Evolutionary conservation across 148 eudicot genomes (phyloP).

Genomic region (Tetragonia tetragonoides): DNA sequence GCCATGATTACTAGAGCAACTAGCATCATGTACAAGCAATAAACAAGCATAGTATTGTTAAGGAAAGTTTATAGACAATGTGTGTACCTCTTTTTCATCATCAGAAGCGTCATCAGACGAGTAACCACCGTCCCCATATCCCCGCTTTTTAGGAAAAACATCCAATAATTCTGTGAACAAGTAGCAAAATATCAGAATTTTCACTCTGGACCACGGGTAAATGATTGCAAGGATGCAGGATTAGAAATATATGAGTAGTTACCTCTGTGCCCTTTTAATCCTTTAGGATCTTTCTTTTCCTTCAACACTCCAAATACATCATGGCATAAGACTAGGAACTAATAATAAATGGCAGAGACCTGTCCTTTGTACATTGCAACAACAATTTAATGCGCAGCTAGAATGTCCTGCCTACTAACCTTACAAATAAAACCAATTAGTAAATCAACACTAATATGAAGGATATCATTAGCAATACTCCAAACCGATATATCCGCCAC

Average conservation of each 20-base stretch:
- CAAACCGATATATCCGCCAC: too few species aligned
- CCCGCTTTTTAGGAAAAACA: slow-evolving; percentile 77
- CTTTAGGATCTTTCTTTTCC: slow-evolving; percentile 86
- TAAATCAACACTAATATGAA: too few species aligned
- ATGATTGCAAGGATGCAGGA: background rate
- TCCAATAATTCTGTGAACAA: slow-evolving; percentile 68
- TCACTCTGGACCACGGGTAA: background rate
- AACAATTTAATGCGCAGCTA: too few species aligned
- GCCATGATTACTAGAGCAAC: background rate
- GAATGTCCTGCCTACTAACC: too few species aligned
- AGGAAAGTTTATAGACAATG: background rate
- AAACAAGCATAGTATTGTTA: background rate
- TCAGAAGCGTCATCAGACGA: slow-evolving; percentile 32
- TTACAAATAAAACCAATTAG: too few species aligned
- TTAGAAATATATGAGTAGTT: slow-evolving; percentile 6
- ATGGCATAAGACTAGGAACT: slow-evolving; percentile 36
- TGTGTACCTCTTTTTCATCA: slow-evolving; percentile 41
- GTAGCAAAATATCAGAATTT: background rate
- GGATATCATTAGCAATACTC: too few species aligned
- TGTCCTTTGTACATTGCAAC: too few species aligned
- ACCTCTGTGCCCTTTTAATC: slow-evolving; percentile 90
- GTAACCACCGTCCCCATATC: slow-evolving; percentile 74
- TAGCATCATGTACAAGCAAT: background rate
- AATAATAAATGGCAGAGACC: too few species aligned
- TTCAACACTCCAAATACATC: slow-evolving; percentile 74